Conservation (phyloP, 164 flowering plant species). For the Taxillus chinensis region DNA sequence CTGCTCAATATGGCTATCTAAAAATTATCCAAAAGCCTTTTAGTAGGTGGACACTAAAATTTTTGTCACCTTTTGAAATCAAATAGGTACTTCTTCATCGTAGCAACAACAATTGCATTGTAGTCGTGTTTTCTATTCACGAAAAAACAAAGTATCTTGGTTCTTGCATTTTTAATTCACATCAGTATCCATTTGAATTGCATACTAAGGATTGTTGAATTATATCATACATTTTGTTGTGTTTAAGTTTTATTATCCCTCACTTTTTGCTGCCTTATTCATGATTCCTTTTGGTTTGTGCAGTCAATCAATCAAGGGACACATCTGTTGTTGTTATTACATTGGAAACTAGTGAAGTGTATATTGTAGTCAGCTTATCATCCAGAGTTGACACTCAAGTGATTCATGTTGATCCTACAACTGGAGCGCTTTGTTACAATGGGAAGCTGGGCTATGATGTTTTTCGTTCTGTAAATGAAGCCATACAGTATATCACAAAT, state of each 20-base stretch:
- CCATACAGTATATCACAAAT: constrained; percentile 57
- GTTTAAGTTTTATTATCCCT: background rate
- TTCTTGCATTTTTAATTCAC: too few relatives aligned
- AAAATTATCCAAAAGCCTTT: too few relatives aligned
- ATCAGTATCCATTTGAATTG: too few relatives aligned
- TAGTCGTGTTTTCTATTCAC: too few relatives aligned
- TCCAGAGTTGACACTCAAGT: constrained; percentile 74
- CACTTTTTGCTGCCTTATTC: background rate
- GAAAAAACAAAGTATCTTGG: too few relatives aligned
- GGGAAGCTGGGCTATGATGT: constrained; percentile 65
- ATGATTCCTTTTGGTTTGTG: constrained; percentile 5
- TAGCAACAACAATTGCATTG: too few relatives aligned
- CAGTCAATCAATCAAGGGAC: constrained; percentile 46
- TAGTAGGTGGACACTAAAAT: too few relatives aligned
- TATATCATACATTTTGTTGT: too few relatives aligned
- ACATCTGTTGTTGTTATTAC: constrained; percentile 70
- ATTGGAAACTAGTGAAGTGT: constrained; percentile 70
- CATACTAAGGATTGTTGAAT: too few relatives aligned
- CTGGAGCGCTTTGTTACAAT: constrained; percentile 59
- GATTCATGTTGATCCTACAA: constrained; percentile 85
- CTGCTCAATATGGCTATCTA: too few relatives aligned
- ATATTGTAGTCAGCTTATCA: constrained; percentile 62
- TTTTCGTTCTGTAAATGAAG: constrained; percentile 64
- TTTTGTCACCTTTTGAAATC: too few relatives aligned
- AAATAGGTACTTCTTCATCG: too few relatives aligned